Evolutionary conservation across 2,329 filamentous ascomycete species (phyloP).

Genomic region (Penicillium brasilianum): DNA sequence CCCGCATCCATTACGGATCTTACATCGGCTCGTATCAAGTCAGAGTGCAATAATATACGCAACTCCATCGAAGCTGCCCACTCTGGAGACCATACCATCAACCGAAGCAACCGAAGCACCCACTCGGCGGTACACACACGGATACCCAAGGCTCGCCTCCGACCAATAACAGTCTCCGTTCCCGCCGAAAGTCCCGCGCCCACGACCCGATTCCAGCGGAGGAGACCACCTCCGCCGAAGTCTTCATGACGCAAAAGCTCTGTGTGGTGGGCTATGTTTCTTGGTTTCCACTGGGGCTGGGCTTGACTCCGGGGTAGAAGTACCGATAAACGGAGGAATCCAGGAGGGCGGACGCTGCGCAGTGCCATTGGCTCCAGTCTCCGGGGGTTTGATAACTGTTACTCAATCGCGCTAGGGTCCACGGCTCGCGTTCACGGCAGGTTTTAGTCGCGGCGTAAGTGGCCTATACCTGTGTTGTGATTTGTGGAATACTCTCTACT

Average conservation of each 20-base stretch:
- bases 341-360: not conserved
- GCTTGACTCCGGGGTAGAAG: conserved; percentile 27
- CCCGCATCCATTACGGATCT: conserved; percentile 19
- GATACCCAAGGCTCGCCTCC: conserved; percentile 4
- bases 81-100: not conserved
- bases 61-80: not conserved
- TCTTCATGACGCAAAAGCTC: conserved; percentile 16
- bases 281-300: conserved; percentile 13
- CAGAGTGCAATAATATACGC: conserved; percentile 4
- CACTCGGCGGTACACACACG: conserved; percentile 18
- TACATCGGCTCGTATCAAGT: conserved; percentile 19
- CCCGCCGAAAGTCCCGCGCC: conserved; percentile 26
- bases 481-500: conserved; percentile 22
- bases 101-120: conserved; percentile 10
- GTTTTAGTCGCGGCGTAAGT: conserved; percentile 13
- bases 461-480: conserved; percentile 19
- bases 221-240: conserved; percentile 9
- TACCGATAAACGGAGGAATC: conserved; percentile 31
- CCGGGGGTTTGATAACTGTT: conserved; percentile 12
- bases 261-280: not conserved
- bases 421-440: conserved; percentile 7
- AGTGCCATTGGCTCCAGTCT: conserved; percentile 16
- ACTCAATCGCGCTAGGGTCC: conserved; percentile 9
- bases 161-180: conserved; percentile 22
- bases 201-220: conserved; percentile 22